Evolutionary conservation across 225 moss, liverwort and hornwort species (phyloP), one percentile per base, ranked within the genome.

Genomic region (Pleurozium schreberi): DNA sequence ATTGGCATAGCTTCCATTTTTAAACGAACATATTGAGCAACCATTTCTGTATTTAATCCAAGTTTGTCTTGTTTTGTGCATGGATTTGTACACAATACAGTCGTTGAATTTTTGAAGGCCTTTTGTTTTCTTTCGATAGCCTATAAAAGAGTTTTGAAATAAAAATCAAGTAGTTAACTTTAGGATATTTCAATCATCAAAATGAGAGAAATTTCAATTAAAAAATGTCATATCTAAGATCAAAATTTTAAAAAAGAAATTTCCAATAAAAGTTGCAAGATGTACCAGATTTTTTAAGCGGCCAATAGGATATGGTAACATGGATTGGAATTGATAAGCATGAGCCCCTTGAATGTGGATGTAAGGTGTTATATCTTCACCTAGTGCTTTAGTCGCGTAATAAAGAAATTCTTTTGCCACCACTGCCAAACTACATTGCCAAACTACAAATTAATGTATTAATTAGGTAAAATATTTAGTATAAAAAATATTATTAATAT

Each of bases 311-410:
- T 93, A 89, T 55, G 83, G 82, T 80, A 93, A 38, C 12, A 64
- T 89, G 10, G 73, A n/a, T 86, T 93, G 93, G 30, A 92, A 83
- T 55, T 93, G 80, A 19, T 84, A 38, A 60, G 83, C 67, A 69
- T 93, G 90, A 70, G 93, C 89, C 77, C 92, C 87, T 89, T 93
- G 93, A 73, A 93, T 92, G 64, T 90, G 92, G 34, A 92, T 90
- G 57, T 90, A 90, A 43, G 83, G 85, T 47, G 86, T 92, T 65
- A 89, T 42, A 45, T 93, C 83, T 70, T 93, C 89, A 71, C 80
- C 86, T 22, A 92, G 75, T 55, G 83, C 92, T 86, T 92, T 92
- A 7, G 57, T 92, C 31, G 90, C 89, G 34, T 71, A 90, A 10
- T 90, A 90, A 25, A 93, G 66, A 64, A 89, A 88, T 68, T 92